These are phyloP conservation scores for Debaryomyces hansenii DNA, from an alignment of 805 yeast genomes.

Conservation along the genomic window DNA sequence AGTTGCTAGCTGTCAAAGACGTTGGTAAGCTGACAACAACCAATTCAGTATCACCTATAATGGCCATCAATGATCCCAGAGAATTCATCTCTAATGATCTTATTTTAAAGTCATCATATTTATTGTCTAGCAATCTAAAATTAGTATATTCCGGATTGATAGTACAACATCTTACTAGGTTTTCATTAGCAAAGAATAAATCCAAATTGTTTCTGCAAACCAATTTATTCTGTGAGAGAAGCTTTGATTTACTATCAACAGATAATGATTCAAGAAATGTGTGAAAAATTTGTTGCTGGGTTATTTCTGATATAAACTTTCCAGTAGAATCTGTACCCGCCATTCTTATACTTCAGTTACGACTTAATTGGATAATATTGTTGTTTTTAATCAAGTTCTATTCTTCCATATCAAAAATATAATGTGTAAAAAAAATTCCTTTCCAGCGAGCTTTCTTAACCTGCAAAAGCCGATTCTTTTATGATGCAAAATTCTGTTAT, in stretches of 20 bases:
- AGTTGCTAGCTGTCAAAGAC: constrained; percentile 4
- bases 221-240: constrained; percentile 4
- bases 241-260: neutral
- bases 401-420: neutral
- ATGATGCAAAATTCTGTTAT: neutral
- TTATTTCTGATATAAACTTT: constrained; percentile 8
- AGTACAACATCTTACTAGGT: constrained; percentile 29
- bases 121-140: constrained; percentile 20
- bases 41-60: constrained; percentile 31
- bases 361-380: neutral
- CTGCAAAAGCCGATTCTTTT: neutral
- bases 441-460: neutral
- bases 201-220: constrained; percentile 20
- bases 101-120: constrained; percentile 27
- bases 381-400: neutral
- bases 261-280: constrained; percentile 3
- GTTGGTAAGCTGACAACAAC: constrained; percentile 32
- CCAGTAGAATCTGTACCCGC: neutral
- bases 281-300: constrained; percentile 11
- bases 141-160: constrained; percentile 17
- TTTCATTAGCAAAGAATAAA: constrained; percentile 31
- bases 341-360: neutral
- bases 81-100: constrained; percentile 35
- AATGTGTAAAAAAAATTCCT: neutral
- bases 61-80: constrained; percentile 43